Conservation (phyloP, 768 basidiomycete genomes). For the Tremella mesenterica region DNA sequence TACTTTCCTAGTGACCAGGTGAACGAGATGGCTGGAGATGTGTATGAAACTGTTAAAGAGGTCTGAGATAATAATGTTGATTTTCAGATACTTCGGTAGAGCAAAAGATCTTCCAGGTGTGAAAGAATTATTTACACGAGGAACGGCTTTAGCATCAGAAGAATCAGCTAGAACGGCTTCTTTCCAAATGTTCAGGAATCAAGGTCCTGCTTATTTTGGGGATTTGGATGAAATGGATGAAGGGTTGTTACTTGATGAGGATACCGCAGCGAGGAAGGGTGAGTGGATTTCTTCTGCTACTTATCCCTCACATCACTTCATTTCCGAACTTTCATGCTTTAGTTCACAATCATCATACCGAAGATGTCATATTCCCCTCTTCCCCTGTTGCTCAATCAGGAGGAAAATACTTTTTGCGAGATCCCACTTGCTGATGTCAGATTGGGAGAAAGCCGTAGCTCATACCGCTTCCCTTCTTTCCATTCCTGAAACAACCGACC, state of each 20-base stretch:
- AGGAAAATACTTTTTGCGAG: constrained; percentile 12
- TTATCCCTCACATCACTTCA: not conserved
- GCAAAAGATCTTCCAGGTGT: constrained; percentile 94
- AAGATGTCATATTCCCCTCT: constrained; percentile 46
- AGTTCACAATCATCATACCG: constrained; percentile 51
- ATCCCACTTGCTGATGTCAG: constrained; percentile 3
- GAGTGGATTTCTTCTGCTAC: constrained; percentile 3
- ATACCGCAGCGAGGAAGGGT: constrained; percentile 58
- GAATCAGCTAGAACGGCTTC: constrained; percentile 66
- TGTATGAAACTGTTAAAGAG: no score
- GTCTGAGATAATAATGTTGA: no score
- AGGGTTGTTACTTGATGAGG: constrained; percentile 63
- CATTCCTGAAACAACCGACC: constrained; percentile 6
- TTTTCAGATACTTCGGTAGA: constrained; percentile 90
- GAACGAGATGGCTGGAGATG: no score
- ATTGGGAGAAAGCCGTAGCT: not conserved
- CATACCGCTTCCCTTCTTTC: not conserved
- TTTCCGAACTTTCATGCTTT: constrained; percentile 8
- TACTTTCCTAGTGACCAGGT: no score
- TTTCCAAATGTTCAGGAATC: constrained; percentile 81
- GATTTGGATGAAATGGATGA: constrained; percentile 73
- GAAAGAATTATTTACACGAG: constrained; percentile 81
- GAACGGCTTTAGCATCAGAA: constrained; percentile 57
- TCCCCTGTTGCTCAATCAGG: not conserved
- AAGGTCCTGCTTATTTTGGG: constrained; percentile 82